These are phyloP conservation scores for Pseudozyma thailandica DNA, from an alignment of 1,284 basidiomycete species.

Conservation along the genomic window DNA sequence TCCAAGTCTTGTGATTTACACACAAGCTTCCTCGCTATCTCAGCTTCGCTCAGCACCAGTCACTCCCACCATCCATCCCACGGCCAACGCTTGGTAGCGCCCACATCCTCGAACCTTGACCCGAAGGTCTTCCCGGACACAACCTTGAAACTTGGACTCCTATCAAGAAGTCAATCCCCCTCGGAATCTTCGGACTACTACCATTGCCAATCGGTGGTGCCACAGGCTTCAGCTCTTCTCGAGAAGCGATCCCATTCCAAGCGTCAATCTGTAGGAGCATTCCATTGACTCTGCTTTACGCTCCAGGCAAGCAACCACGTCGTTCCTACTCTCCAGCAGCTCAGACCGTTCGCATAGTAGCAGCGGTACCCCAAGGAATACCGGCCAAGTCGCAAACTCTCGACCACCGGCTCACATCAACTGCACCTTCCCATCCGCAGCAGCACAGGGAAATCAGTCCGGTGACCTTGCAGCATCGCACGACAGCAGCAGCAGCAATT, in stretches of 20 bases:
- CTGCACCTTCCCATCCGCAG: constrained; percentile 35
- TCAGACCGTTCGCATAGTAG: constrained; percentile 12
- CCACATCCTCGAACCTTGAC: neutral
- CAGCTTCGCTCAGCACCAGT: neutral
- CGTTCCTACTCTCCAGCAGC: constrained; percentile 17
- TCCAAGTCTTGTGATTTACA: neutral
- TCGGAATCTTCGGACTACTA: no score
- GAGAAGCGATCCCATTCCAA: neutral
- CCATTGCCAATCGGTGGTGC: no score
- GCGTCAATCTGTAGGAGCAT: neutral
- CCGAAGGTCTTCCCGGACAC: no score
- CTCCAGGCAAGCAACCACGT: constrained; percentile 16
- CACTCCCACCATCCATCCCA: neutral
- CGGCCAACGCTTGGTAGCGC: neutral
- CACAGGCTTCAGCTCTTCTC: neutral
- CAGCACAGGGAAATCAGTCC: constrained; percentile 8
- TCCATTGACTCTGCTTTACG: neutral
- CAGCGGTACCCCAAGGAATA: constrained; percentile 4
- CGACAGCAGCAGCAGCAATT: constrained; percentile 2
- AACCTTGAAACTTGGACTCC: no score
- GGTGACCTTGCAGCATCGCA: neutral
- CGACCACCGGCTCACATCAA: constrained; percentile 11
- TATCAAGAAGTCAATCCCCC: no score
- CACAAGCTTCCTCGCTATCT: neutral
- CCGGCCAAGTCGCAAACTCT: constrained; percentile 5